Evolutionary conservation across 805 yeast genomes (phyloP).

Genomic region (Hagleromyces aurorensis): DNA sequence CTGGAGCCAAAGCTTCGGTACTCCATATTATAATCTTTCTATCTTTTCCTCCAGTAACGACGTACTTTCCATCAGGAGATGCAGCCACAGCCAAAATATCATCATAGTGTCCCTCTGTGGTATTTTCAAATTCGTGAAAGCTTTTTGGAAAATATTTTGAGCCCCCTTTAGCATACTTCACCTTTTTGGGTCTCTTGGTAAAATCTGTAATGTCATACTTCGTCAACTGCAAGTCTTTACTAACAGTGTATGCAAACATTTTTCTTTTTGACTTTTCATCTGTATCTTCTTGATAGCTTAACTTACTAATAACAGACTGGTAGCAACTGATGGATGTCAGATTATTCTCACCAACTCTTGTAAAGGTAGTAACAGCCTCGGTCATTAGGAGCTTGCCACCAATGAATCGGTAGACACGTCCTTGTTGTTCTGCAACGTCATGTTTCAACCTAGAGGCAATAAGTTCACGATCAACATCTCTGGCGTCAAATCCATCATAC

Average conservation of each 20-base stretch:
- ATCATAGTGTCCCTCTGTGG: constrained; percentile 65
- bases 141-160: constrained; percentile 34
- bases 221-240: constrained; percentile 72
- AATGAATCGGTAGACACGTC: constrained; percentile 65
- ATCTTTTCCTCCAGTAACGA: constrained; percentile 89
- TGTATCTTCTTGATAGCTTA: constrained; percentile 17
- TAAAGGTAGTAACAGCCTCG: constrained; percentile 36
- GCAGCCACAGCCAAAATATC: constrained; percentile 74
- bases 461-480: constrained; percentile 82
- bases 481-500: constrained; percentile 68
- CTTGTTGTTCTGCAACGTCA: constrained; percentile 87
- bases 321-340: constrained; percentile 38
- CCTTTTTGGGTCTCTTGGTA: constrained; percentile 52
- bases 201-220: constrained; percentile 66
- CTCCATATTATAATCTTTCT: constrained; percentile 80
- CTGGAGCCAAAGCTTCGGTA: constrained; percentile 63
- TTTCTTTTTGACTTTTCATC: constrained; percentile 50
- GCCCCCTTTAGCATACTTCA: constrained; percentile 63
- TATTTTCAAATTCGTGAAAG: constrained; percentile 37
- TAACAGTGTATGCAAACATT: constrained; percentile 57
- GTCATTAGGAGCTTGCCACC: constrained; percentile 41
- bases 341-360: constrained; percentile 55
- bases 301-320: constrained; percentile 31
- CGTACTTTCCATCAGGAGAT: constrained; percentile 77
- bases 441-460: constrained; percentile 69